Percentiles rank a stretch among this genome's conserved stretches.
phyloP scores from a whole-genome alignment of 2,329 filamentous ascomycete genomes.

The Aureobasidium sp. region DNA sequence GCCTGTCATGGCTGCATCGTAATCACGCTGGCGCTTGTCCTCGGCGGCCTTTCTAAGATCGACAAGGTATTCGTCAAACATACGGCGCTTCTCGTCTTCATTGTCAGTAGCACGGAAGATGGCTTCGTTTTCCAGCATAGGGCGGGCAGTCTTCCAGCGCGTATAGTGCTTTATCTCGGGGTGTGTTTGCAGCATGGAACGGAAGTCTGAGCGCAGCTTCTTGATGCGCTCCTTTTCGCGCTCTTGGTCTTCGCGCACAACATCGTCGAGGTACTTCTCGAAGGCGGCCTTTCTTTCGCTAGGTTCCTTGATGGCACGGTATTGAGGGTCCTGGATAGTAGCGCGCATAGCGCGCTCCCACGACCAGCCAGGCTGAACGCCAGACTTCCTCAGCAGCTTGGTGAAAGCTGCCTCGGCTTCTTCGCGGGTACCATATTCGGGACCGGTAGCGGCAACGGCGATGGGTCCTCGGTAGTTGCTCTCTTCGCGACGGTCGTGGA shows the following conservation, averaged over 20 bases:
- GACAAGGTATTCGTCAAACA: slow-evolving; percentile 89
- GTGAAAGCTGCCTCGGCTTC: slow-evolving; percentile 90
- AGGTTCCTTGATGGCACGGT: slow-evolving; percentile 85
- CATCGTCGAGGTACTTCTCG: slow-evolving; percentile 88
- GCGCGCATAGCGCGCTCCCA: slow-evolving; percentile 86
- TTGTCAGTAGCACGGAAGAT: slow-evolving; percentile 88
- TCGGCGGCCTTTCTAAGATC: slow-evolving; percentile 74
- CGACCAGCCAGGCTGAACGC: slow-evolving; percentile 83
- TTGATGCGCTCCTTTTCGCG: slow-evolving; percentile 86
- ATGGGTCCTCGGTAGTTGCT: slow-evolving; percentile 29
- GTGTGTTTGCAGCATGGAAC: slow-evolving; percentile 90
- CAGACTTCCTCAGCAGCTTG: slow-evolving; percentile 78
- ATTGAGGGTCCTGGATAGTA: slow-evolving; percentile 85
- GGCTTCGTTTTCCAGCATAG: slow-evolving; percentile 90
- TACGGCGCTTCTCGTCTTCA: slow-evolving; percentile 76
- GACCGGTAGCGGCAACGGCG: slow-evolving; percentile 35
- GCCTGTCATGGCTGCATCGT: slow-evolving; percentile 78
- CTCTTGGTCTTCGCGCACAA: slow-evolving; percentile 87
- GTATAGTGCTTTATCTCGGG: slow-evolving; percentile 97
- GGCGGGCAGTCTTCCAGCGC: slow-evolving; percentile 90
- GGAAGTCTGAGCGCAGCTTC: slow-evolving; percentile 90
- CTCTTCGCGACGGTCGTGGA: slow-evolving; percentile 27
- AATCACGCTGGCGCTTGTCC: slow-evolving; percentile 64
- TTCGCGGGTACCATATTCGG: slow-evolving; percentile 71
- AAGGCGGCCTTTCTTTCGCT: slow-evolving; percentile 86